Evolutionary conservation across 2,329 filamentous ascomycete species (phyloP).

Genomic region (Penicillium rolfsii): DNA sequence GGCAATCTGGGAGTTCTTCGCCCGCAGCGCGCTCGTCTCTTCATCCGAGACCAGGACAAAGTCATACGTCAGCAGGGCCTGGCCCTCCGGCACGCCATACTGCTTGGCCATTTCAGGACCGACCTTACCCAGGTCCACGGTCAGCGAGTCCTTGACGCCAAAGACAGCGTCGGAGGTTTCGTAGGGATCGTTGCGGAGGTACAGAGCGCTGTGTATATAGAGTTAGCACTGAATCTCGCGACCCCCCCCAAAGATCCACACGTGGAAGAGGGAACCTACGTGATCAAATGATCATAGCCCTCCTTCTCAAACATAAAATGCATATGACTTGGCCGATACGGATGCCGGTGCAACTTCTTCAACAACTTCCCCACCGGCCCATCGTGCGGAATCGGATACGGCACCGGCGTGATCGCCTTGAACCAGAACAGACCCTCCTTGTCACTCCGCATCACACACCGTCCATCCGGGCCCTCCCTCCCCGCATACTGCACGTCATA

Average conservation of each 20-base stretch:
- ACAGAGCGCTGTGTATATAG: constrained; percentile 64
- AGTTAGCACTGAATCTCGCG: neutral
- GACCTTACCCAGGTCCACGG: constrained; percentile 66
- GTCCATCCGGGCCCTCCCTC: constrained; percentile 67
- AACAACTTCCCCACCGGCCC: constrained; percentile 79
- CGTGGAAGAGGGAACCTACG: constrained; percentile 58
- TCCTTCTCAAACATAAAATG: constrained; percentile 87
- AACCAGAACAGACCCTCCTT: constrained; percentile 80
- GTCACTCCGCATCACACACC: constrained; percentile 72
- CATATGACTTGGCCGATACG: constrained; percentile 76
- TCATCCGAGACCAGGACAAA: constrained; percentile 76
- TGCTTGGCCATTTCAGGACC: constrained; percentile 58
- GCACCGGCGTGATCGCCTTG: constrained; percentile 79
- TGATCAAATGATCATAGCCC: constrained; percentile 79
- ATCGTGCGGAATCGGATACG: constrained; percentile 83
- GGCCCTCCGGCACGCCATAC: constrained; percentile 67
- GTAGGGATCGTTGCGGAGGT: constrained; percentile 76
- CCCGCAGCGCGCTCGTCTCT: constrained; percentile 68
- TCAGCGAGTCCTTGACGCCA: constrained; percentile 78
- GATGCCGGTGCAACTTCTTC: constrained; percentile 68
- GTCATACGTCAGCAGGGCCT: constrained; percentile 68
- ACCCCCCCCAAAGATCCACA: neutral
- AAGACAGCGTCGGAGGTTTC: constrained; percentile 85
- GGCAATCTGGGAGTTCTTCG: constrained; percentile 68
- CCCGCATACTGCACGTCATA: constrained; percentile 80